Evolutionary conservation across 495 filamentous ascomycete genomes (phyloP).

Genomic region (Xylaria cubensis): DNA sequence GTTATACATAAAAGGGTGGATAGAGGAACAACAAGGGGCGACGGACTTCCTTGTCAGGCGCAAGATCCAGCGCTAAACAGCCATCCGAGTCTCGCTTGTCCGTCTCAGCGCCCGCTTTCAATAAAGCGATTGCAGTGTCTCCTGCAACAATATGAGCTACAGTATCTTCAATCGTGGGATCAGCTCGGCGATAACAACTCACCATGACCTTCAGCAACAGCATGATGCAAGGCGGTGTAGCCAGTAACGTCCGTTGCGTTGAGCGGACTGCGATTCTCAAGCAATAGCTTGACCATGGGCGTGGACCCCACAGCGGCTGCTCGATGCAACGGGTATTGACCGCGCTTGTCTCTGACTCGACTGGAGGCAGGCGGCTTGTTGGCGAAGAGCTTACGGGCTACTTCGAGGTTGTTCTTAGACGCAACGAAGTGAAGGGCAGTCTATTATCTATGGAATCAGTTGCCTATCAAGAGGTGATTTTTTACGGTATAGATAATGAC

Average conservation of each 20-base stretch:
- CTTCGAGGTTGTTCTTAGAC: conserved; percentile 84
- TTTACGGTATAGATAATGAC: background rate
- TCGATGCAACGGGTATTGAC: conserved; percentile 84
- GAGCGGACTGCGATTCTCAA: conserved; percentile 80
- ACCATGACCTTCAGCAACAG: conserved; percentile 89
- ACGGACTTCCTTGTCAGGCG: conserved; percentile 70
- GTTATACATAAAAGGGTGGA: background rate
- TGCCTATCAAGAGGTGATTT: background rate
- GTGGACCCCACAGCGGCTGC: conserved; percentile 89
- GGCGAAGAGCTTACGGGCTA: conserved; percentile 76
- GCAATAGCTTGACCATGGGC: conserved; percentile 78
- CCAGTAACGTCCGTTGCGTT: conserved; percentile 87
- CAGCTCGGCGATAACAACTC: conserved; percentile 13
- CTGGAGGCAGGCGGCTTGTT: conserved; percentile 76
- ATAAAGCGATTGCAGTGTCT: conserved; percentile 78
- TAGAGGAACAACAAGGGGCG: background rate
- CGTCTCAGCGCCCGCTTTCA: conserved; percentile 84
- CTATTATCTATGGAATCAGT: conserved; percentile 44
- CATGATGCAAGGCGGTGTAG: conserved; percentile 90
- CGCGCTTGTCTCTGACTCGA: conserved; percentile 82
- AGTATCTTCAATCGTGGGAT: background rate
- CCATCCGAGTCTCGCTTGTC: conserved; percentile 81
- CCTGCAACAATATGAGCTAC: conserved; percentile 44
- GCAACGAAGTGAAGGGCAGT: conserved; percentile 91
- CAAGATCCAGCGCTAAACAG: conserved; percentile 75